Evolutionary conservation across 2,329 filamentous ascomycete genomes (phyloP), one percentile per base, ranked within the genome.

Genomic region (Penicillium sp.): DNA sequence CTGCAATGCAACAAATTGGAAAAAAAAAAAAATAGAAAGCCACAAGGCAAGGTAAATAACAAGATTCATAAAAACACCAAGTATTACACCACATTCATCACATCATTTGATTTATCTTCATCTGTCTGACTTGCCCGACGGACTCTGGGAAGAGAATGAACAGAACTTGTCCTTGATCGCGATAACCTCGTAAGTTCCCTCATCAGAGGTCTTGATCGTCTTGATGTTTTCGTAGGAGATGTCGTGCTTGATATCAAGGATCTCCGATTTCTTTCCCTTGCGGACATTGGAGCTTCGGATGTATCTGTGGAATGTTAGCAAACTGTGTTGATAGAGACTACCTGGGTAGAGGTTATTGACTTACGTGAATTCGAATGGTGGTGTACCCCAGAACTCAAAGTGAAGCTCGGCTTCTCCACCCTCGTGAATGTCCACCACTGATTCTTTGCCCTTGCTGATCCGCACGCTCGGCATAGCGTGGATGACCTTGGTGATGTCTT

Each of bases 131-230:
- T 79, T 82, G 51, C 80, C 80, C 55, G 81, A 76, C 39, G 81
- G 76, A 63, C 85, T 83, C 70, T 88, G 83, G 60, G 87, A 93
- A 45, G 90, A 90, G 75, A 96, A 96, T 27, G 91, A 88, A 73
- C 94, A 99, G 78, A 86, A 96, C 69, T 86, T 86, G 76, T 99
- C 94, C 81, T 96, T 96, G 76, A 99, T 96, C 12, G 91, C 89
- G 31, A 97, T 90, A 19, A 99, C 93, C 78, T 99, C 94, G 72
- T 99, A 99, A 65, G 92, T 96, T 49, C 94, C 94, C 81, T 97
- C 94, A 71, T 96, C 90, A 66, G 89, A 92, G 27, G 93, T 92
- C 67, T 87, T 87, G 67, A 97, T 85, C 27, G 86, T 85, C 82
- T 96, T 93, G 69, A 80, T 87, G 73, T 91, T 84, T 68, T 96